Percentiles rank a stretch among this genome's conserved stretches.
Conservation (phyloP, 2,329 filamentous ascomycete species). For the Pyricularia sp. region DNA sequence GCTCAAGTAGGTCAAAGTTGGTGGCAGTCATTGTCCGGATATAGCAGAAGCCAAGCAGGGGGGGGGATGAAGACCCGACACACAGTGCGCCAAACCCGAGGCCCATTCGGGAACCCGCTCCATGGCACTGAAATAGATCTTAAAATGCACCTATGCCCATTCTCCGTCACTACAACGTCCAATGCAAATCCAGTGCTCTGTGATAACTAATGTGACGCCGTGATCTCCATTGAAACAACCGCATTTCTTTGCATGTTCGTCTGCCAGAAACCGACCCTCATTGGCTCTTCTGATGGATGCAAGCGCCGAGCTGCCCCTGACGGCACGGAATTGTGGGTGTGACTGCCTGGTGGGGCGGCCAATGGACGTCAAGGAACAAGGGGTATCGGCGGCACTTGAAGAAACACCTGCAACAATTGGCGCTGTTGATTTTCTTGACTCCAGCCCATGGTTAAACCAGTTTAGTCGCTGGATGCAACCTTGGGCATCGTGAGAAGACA, state of each 20-base stretch:
- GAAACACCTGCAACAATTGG: neutral
- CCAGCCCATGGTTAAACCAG: neutral
- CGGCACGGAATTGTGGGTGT: neutral
- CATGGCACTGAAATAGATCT: neutral
- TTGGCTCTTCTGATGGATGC: neutral
- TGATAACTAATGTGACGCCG: constrained; percentile 1
- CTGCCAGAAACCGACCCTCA: neutral
- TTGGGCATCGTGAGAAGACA: neutral
- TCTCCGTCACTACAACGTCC: neutral
- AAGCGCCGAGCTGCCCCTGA: constrained; percentile 6
- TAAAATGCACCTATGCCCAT: neutral
- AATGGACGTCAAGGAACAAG: neutral
- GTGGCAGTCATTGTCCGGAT: neutral
- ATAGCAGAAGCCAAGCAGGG: neutral
- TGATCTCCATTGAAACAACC: neutral
- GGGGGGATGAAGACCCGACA: neutral
- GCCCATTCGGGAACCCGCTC: neutral
- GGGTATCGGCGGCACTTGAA: neutral
- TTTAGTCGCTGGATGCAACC: neutral
- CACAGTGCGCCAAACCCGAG: neutral
- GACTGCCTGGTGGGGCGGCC: neutral
- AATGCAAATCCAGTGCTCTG: neutral
- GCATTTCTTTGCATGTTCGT: neutral
- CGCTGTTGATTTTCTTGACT: neutral
- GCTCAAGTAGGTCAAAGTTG: neutral